Percentiles rank a stretch among this genome's conserved stretches.
Evolutionary conservation across 768 basidiomycete species (phyloP).

Genomic region (Artomyces pyxidatus): DNA sequence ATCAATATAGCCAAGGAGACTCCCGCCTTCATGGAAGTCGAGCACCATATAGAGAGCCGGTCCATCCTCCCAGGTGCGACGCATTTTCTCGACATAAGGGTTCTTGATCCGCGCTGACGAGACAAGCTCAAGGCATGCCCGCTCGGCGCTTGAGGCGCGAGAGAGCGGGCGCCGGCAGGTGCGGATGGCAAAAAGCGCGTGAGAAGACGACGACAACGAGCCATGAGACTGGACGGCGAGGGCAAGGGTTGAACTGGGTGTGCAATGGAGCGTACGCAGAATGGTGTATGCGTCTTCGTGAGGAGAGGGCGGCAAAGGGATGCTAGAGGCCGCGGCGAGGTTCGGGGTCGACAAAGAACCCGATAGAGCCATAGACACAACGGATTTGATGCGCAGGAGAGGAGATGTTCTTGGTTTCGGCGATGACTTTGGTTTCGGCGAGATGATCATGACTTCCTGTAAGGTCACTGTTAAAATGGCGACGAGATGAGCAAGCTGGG

Average conservation of each 20-base stretch:
- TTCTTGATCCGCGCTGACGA: neutral
- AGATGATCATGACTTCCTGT: slow-evolving; percentile 17
- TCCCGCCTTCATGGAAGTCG: slow-evolving; percentile 13
- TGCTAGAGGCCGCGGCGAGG: neutral
- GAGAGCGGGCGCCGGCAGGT: slow-evolving; percentile 13
- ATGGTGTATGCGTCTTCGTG: slow-evolving; percentile 12
- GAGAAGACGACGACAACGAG: slow-evolving; percentile 1
- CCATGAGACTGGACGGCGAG: slow-evolving; percentile 10
- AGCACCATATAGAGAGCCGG: slow-evolving; percentile 11
- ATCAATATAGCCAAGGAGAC: slow-evolving; percentile 7
- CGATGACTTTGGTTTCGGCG: slow-evolving; percentile 7
- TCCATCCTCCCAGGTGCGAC: slow-evolving; percentile 15
- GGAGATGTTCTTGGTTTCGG: neutral
- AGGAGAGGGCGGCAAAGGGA: neutral
- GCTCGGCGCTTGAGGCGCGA: slow-evolving; percentile 5
- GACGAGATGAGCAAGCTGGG: neutral
- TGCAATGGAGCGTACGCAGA: slow-evolving; percentile 11
- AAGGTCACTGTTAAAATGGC: neutral
- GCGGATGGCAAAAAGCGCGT: slow-evolving; percentile 13
- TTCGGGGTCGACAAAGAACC: neutral
- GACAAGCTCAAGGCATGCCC: slow-evolving; percentile 6
- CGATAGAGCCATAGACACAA: neutral
- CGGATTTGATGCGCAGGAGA: neutral
- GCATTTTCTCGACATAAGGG: slow-evolving; percentile 10
- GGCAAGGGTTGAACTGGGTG: slow-evolving; percentile 9